Base-by-base conservation (phyloP, 2,329 filamentous ascomycete genomes). In the Fusarium sp. region DNA sequence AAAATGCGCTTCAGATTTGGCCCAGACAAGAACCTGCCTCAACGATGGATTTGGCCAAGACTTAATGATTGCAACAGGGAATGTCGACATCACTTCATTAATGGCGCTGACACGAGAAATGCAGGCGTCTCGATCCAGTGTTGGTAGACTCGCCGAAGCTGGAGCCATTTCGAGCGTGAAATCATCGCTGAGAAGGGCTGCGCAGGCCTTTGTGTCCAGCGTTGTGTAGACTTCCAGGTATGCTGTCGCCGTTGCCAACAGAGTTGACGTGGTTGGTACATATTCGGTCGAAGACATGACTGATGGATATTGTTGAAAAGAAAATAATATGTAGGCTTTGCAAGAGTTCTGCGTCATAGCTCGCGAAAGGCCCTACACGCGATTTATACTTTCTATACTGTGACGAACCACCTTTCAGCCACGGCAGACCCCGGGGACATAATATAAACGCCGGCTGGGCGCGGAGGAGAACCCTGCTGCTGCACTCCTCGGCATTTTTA, bases 341-440 rank as follows among this genome's bases (percentile, higher is more conserved):
- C 9, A n/a, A 37, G 34, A 37, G 1, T 11, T n/a, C 3, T n/a
- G 5, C 18, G 2, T 1, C 5, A n/a, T 11, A 6, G 11, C 4
- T n/a, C 16, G 1, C 5, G 34, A 7, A 11, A 0, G 18, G 9
- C 11, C 34, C n/a, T n/a, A 6, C 3, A 4, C 5, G n/a, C n/a
- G n/a, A n/a, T 37, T 37, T n/a, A n/a, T 18, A 34, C 7, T 16
- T 34, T n/a, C n/a, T n/a, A n/a, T n/a, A n/a, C n/a, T n/a, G n/a
- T n/a, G n/a, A n/a, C n/a, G n/a, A n/a, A n/a, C n/a, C n/a, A n/a
- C n/a, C n/a, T n/a, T n/a, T n/a, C n/a, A n/a, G n/a, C n/a, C n/a
- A n/a, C n/a, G n/a, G n/a, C n/a, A n/a, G n/a, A n/a, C n/a, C n/a
- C n/a, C n/a, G 32, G 16, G 32, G 32, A 18, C 5, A 18, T 37